A percentile compares a stretch with the other conserved stretches of the same genome.
These are phyloP conservation scores for Podaxis carcinomalis DNA, from an alignment of 768 basidiomycete genomes.

Conservation along the genomic window DNA sequence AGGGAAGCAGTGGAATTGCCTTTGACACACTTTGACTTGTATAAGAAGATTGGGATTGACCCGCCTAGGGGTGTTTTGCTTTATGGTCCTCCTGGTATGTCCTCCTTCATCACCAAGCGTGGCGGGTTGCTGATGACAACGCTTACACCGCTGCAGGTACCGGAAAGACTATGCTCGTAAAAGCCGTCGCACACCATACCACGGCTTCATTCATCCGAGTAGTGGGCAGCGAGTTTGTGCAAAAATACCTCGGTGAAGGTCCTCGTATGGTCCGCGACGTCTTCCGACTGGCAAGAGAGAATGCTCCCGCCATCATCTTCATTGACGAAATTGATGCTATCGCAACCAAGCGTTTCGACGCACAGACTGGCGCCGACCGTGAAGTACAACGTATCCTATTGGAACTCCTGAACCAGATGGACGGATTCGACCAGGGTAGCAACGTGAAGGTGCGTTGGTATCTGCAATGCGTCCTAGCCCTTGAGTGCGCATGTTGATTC, in stretches of 20 bases:
- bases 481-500: background rate
- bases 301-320: conserved; percentile 97
- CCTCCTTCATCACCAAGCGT: background rate
- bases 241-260: conserved; percentile 99
- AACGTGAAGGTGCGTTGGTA: conserved; percentile 81
- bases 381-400: conserved; percentile 98
- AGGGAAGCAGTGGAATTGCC: conserved; percentile 97
- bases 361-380: conserved; percentile 97
- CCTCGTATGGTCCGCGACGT: conserved; percentile 99
- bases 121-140: background rate
- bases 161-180: conserved; percentile 98
- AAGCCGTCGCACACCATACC: conserved; percentile 98
- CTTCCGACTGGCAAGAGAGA: conserved; percentile 95
- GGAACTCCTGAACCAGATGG: conserved; percentile 98
- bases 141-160: conserved; percentile 55
- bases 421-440: conserved; percentile 97
- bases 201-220: conserved; percentile 98
- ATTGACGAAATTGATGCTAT: conserved; percentile 99
- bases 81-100: conserved; percentile 91
- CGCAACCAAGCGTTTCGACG: conserved; percentile 99
- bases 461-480: background rate
- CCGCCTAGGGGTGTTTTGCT: conserved; percentile 95
- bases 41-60: conserved; percentile 99
- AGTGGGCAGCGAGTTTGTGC: conserved; percentile 97
- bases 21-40: conserved; percentile 93